Conservation (phyloP, 345 rosid species). For the Hibiscus trionum region DNA sequence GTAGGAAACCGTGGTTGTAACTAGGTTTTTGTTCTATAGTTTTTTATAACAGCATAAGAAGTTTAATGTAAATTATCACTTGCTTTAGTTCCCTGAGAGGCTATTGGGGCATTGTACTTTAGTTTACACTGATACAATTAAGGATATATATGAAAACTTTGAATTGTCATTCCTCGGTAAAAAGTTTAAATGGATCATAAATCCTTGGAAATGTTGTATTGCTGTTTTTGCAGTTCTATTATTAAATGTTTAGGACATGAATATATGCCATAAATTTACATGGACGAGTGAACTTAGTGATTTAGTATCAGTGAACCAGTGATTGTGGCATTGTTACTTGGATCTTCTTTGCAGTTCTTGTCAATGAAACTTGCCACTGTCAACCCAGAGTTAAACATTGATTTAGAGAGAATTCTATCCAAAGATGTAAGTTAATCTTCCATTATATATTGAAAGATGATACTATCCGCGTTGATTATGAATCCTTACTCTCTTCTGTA, state of each 20-base stretch:
- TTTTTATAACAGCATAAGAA: too few relatives aligned
- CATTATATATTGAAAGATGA: background rate
- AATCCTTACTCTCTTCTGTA: constrained; percentile 12
- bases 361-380: constrained; percentile 97
- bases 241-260: background rate
- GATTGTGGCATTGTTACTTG: too few relatives aligned
- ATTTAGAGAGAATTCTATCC: constrained; percentile 63
- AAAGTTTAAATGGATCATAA: background rate
- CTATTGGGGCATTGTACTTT: background rate
- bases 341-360: constrained; percentile 53
- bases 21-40: background rate
- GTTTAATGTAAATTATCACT: too few relatives aligned
- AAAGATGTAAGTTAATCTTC: constrained; percentile 65
- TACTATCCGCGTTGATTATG: background rate
- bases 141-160: background rate
- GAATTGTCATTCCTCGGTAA: background rate
- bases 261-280: background rate
- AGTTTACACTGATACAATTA: background rate
- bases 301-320: too few relatives aligned
- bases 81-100: background rate
- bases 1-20: constrained; percentile 30
- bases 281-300: background rate
- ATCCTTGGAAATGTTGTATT: background rate
- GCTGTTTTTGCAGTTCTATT: background rate
- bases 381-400: constrained; percentile 65